Base-by-base conservation (phyloP, 2,329 filamentous ascomycete species). In the Xylariaceae sp. region DNA sequence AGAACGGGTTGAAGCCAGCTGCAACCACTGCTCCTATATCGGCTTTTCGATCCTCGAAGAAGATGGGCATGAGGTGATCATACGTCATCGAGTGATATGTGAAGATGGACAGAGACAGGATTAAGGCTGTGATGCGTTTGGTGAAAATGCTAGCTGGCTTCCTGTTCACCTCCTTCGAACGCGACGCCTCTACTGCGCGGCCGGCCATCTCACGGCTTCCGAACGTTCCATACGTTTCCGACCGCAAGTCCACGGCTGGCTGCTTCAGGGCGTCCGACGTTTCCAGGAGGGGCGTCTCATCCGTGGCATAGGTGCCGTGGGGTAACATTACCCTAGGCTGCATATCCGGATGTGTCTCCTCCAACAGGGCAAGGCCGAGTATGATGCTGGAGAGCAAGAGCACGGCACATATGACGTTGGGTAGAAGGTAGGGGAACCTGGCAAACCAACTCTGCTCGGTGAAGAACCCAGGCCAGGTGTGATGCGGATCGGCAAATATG, bases 61-160 rank as follows among this genome's bases (percentile, higher is more conserved):
- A 96, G 43, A 96, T 95, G 6, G 89, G 89, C 38, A 95, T 71
- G 1, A 96, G 74, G 59, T 94, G 86, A 56, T 96, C 90, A 63
- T 87, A 96, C 0, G 85, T 88, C 88, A 96, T 96, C 26, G 84
- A 88, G 64, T 96, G 89, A 59, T 94, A 94, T 4, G 88, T 92
- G 66, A 94, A 95, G 47, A 96, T 86, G 31, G 84, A 86, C 33
- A 96, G 67, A 1, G 89, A 83, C n/a, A 88, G 56, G 27, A 92
- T 79, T 37, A 95, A 76, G 61, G 85, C 81, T 50, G 85, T 68
- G 44, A 95, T 81, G 28, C 75, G 76, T 61, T 70, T 70, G 60
- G 66, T 70, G 61, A 73, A 76, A 44, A 75, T 69, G 52, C 56
- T 68, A 40, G 48, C 48, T 16, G 57, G 51, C 41, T 56, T 47